Percentiles rank a stretch among this genome's conserved stretches.
Evolutionary conservation across 2,329 filamentous ascomycete genomes (phyloP).

Genomic region (Beauveria scarabaeidicola): DNA sequence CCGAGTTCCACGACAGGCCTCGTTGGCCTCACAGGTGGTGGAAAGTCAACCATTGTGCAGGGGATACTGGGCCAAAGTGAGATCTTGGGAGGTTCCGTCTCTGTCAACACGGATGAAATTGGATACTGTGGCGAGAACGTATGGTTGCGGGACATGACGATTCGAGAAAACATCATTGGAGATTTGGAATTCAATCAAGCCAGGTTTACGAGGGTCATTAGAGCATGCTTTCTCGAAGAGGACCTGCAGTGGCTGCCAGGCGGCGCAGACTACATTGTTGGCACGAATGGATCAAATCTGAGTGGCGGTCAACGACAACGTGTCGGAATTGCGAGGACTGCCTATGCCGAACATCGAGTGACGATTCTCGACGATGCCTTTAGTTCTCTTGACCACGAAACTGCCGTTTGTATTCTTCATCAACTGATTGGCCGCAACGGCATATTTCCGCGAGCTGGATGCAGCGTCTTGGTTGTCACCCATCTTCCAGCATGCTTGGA

Average conservation of each 20-base stretch:
- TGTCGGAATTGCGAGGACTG: neutral
- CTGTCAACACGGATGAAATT: neutral
- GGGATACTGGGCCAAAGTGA: neutral
- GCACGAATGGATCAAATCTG: neutral
- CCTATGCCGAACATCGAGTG: neutral
- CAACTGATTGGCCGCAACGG: neutral
- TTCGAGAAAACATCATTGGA: neutral
- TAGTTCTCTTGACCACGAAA: neutral
- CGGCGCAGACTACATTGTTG: neutral
- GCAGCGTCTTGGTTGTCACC: neutral
- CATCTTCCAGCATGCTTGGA: neutral
- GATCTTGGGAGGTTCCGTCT: neutral
- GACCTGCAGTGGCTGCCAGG: neutral
- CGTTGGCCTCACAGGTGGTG: neutral
- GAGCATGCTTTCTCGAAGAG: neutral
- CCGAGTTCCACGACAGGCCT: neutral
- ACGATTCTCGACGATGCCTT: neutral
- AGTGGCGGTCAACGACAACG: slow-evolving; percentile 1
- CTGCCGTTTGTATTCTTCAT: neutral
- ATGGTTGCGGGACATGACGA: neutral
- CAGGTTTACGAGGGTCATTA: neutral
- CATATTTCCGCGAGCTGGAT: neutral
- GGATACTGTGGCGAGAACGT: neutral
- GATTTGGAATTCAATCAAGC: neutral
- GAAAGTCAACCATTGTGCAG: neutral